These are phyloP conservation scores for Capsaspora owczarzaki DNA, from an alignment of 78 protist species.

Conservation along the genomic window DNA sequence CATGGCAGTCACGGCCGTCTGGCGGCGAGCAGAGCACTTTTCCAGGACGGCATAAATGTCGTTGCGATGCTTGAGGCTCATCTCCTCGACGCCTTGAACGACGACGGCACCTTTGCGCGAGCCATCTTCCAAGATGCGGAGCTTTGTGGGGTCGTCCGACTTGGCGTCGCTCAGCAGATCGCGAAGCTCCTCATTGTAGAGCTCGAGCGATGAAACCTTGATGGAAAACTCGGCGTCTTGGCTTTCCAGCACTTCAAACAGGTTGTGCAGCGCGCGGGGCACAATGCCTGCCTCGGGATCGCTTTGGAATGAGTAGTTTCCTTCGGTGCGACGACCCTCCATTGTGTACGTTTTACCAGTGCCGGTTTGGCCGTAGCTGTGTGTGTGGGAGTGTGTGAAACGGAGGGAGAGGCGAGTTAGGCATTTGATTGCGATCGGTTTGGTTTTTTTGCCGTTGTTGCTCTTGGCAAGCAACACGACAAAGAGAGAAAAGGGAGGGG, in stretches of 20 bases:
- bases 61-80: neutral
- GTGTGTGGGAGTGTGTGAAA: too few relatives aligned
- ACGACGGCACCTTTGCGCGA: neutral
- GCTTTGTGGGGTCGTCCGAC: neutral
- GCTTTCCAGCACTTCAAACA: neutral
- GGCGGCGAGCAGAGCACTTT: neutral
- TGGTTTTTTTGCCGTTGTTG: too few relatives aligned
- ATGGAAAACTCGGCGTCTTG: neutral
- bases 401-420: too few relatives aligned
- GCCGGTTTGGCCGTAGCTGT: constrained; percentile 55
- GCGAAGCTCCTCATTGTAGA: neutral
- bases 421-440: too few relatives aligned
- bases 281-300: constrained; percentile 32
- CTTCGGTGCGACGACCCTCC: constrained; percentile 1
- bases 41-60: neutral
- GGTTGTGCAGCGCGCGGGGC: constrained; percentile 29
- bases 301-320: too few relatives aligned
- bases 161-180: constrained; percentile 8
- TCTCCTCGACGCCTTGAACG: neutral
- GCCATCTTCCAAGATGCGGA: constrained; percentile 17
- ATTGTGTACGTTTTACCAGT: constrained; percentile 38
- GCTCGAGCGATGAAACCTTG: neutral
- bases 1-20: constrained; percentile 17
- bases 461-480: too few relatives aligned
- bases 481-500: too few relatives aligned